Conservation (phyloP, 2,329 filamentous ascomycete species). For the Ceratocystis destructans region DNA sequence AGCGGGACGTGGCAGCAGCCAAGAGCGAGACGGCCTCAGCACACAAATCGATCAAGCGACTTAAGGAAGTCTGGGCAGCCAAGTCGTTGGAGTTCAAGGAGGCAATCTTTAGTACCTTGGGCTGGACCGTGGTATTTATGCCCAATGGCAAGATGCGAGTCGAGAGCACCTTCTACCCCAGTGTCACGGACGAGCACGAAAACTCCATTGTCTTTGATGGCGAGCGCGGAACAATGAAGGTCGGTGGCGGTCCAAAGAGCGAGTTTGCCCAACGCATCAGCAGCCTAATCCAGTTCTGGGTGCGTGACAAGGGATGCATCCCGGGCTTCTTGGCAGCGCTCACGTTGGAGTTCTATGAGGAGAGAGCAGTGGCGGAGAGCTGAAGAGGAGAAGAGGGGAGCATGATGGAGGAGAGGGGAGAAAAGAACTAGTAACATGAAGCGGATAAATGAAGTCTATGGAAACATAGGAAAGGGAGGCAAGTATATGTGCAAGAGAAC, state of each 20-base stretch:
- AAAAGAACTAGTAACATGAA: not conserved
- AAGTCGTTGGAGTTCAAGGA: constrained; percentile 94
- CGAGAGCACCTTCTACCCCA: constrained; percentile 70
- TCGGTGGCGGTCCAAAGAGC: constrained; percentile 76
- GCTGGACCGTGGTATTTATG: constrained; percentile 91
- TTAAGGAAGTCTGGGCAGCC: constrained; percentile 83
- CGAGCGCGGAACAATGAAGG: constrained; percentile 94
- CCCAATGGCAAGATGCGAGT: constrained; percentile 95
- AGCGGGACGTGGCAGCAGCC: constrained; percentile 60
- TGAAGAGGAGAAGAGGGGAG: constrained; percentile 27
- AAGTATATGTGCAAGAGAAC: not conserved
- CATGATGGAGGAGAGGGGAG: constrained; percentile 26
- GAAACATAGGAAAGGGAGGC: constrained; percentile 5
- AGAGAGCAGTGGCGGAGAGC: too few relatives aligned
- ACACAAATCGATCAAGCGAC: constrained; percentile 69
- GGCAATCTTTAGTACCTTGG: constrained; percentile 78
- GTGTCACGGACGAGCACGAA: constrained; percentile 52
- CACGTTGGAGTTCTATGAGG: constrained; percentile 84
- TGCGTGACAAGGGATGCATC: constrained; percentile 82
- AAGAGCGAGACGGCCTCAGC: constrained; percentile 55
- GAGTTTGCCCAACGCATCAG: constrained; percentile 74
- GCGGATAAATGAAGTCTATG: not conserved
- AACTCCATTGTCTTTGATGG: constrained; percentile 76
- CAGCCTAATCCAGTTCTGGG: constrained; percentile 88
- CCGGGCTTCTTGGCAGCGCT: constrained; percentile 83